Base-by-base conservation (phyloP, 2,329 filamentous ascomycete genomes). In the Canariomyces notabilis region DNA sequence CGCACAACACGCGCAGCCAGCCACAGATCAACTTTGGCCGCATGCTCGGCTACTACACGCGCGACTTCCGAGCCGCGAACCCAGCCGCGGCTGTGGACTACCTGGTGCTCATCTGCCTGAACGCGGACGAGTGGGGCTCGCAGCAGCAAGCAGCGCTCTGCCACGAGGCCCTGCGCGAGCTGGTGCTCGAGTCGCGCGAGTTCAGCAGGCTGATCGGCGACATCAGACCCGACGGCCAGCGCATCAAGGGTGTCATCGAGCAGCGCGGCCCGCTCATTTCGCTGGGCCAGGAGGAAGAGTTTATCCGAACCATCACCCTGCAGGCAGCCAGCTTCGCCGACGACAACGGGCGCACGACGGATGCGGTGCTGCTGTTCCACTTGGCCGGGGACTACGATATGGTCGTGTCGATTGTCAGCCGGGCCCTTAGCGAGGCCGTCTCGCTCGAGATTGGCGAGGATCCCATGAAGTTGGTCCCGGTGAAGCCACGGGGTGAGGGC, bases 181-280 rank as follows among this genome's bases (percentile, higher is more conserved):
- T 97, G 46, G 89, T 96, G 20, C 76, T 98, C n/a, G 93, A 98
- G 69, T 95, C 90, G 16, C 82, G 91, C 55, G 93, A 98, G 62
- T 98, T 97, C 66, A 91, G 90, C 60, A 87, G 89, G 60, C 74
- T 98, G 12, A 82, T 98, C 39, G 93, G 94, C 43, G 94, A 98
- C 63, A 89, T 98, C 58, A 80, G 83, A 49, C 80, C 82, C 2
- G 89, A 97, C 61, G 93, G 93, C 18, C 83, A 82, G 51, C 84
- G 90, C 49, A 88, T 95, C 56, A 82, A 80, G 48, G 93, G 93
- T 42, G 80, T 89, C 20, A 90, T 98, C 53, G 90, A 97, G 66
- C 80, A 89, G 60, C 87, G 91, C 31, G 81, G 89, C 34, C 74
- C 77, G 22, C 75, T 98, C 46, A 91, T 98, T 61, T 85, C 83